Base-by-base conservation (phyloP, 164 flowering plant species). In the Tetracentron sinense region DNA sequence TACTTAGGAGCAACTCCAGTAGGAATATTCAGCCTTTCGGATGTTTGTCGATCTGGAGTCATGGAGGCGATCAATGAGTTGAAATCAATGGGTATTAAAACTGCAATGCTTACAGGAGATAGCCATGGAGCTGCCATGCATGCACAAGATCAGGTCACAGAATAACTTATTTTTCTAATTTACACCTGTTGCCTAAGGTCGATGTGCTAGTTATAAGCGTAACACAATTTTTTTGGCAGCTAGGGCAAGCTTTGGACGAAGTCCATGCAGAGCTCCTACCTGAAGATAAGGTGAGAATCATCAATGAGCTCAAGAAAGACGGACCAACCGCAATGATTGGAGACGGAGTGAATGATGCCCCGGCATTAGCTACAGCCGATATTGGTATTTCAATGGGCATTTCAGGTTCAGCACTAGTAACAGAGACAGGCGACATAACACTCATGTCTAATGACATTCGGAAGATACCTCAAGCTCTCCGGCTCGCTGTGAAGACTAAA, bases 361-460 rank as follows among this genome's bases (percentile, higher is more conserved):
- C 96, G 0, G 97, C 99, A 23, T 64, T 91, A 48, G 97, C 96
- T 2, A 83, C 86, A 1, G 95, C 99, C 0, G 89, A 91, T 58
- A 77, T 94, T 12, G 99, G 99, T 5, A 85, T 94, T 51, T 92
- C 99, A 30, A 94, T 94, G 99, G 99, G 97, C 1, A 72, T 91
- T 25, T 76, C 97, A 1, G 99, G 99, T 28, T 91, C 99, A 0
- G 97, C 97, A 0, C 79, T 94, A 0, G 96, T 96, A 42, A 80
- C 81, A 0, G 96, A 94, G 68, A 86, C 97, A 0, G 96, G 96
- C 11, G 77, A 94, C 25, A 70, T 94, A 28, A 81, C 87, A 50
- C 82, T 94, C 17, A 85, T 94, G 97, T 83, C 99, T 0, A 89
- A 89, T 56, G 97, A 94, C 78, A 76, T 94, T 10, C 63, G 84